Conservation (phyloP, 2,329 filamentous ascomycete genomes). For the Penicillium oxalicum region DNA sequence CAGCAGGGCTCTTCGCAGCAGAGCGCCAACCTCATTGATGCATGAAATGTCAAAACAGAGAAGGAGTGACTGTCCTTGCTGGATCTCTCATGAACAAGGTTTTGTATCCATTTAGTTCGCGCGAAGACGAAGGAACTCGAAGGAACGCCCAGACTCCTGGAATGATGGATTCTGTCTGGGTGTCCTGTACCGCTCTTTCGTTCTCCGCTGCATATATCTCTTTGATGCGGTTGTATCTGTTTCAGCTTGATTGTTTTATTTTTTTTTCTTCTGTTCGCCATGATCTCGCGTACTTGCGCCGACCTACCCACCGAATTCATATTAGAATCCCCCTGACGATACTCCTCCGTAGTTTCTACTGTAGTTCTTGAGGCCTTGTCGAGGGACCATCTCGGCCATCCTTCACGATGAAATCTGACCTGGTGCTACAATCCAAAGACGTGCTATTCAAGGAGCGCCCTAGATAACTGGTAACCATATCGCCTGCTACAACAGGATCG, state of each 20-base stretch:
- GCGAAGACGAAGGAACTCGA: too few relatives aligned
- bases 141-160: background rate
- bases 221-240: conserved; percentile 17
- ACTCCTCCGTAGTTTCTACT: background rate
- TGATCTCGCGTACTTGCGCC: conserved; percentile 1
- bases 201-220: conserved; percentile 19
- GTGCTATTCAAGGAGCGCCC: too few relatives aligned
- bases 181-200: background rate
- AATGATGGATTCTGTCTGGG: conserved; percentile 1
- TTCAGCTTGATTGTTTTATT: conserved; percentile 13
- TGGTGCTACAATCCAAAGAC: too few relatives aligned
- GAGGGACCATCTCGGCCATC: too few relatives aligned
- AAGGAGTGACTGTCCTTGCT: background rate
- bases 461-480: too few relatives aligned
- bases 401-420: too few relatives aligned
- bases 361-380: background rate
- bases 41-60: conserved; percentile 20
- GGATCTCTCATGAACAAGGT: background rate
- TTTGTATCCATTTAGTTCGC: too few relatives aligned
- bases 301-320: conserved; percentile 9
- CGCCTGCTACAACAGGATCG: too few relatives aligned
- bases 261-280: conserved; percentile 9
- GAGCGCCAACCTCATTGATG: conserved; percentile 38
- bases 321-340: background rate
- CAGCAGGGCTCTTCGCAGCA: conserved; percentile 9